phyloP scores from a whole-genome alignment of 2,329 filamentous ascomycete genomes.

The Rhynchosporium graminicola region DNA sequence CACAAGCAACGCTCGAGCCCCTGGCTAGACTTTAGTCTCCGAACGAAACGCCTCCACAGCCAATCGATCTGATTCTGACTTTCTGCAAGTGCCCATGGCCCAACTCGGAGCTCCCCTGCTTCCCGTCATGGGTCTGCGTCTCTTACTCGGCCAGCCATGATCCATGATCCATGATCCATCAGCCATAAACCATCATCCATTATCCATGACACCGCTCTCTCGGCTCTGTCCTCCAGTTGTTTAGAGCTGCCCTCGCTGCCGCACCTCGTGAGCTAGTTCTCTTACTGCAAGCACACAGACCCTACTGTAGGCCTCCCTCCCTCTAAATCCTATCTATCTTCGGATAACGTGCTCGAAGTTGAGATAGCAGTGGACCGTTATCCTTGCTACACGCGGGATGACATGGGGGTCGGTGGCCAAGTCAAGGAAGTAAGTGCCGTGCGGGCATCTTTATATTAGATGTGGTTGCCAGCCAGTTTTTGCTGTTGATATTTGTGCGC shows the following conservation, averaged over 20 bases:
- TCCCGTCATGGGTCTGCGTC: constrained; percentile 10
- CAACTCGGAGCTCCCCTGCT: constrained; percentile 5
- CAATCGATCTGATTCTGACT: background rate
- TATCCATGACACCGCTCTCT: constrained; percentile 10
- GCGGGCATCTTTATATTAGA: constrained; percentile 31
- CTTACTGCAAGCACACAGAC: constrained; percentile 23
- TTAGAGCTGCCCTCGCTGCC: constrained; percentile 20
- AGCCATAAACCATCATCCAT: too few relatives aligned
- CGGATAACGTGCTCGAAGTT: constrained; percentile 19
- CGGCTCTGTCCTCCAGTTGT: background rate
- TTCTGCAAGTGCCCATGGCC: too few relatives aligned
- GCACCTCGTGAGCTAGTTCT: constrained; percentile 16
- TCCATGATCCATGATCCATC: too few relatives aligned
- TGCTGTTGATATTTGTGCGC: constrained; percentile 25
- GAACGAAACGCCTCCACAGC: constrained; percentile 12
- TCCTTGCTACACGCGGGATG: constrained; percentile 29
- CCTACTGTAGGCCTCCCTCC: constrained; percentile 14
- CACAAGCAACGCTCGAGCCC: constrained; percentile 6
- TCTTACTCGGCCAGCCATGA: constrained; percentile 3
- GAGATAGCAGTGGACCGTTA: constrained; percentile 20
- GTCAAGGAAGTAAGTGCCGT: constrained; percentile 23
- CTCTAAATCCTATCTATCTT: constrained; percentile 26
- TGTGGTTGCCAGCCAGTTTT: constrained; percentile 28
- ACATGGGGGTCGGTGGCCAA: constrained; percentile 15
- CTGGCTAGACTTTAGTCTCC: constrained; percentile 14